Evolutionary conservation across 306 rosid genomes (phyloP), one percentile per base, ranked within the genome.

Genomic region (Lablab purpureus): DNA sequence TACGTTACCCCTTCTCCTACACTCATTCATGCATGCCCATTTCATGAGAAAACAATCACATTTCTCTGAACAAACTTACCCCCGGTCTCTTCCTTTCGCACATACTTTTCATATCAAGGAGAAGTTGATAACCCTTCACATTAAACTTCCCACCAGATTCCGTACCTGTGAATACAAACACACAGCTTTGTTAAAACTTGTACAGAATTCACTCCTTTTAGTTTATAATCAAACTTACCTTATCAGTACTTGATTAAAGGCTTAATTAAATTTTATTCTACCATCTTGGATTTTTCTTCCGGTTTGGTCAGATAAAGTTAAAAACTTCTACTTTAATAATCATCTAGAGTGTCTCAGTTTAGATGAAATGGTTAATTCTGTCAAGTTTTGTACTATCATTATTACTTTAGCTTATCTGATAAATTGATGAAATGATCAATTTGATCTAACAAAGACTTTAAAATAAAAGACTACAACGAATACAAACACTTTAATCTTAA

Each of bases 61-160:
- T 47, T 65, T 17, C 69, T 40, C 60, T 11, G 11, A 43, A 43
- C 30, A 21, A 30, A 81, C 85, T 84, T 78, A 93, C 98, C 93
- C 91, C 96, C 0, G 96, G 92, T 78, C 67, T 87, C 79, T 66
- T 88, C 64, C 2, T 73, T 50, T 86, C 87, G 36, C 98, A 95
- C 40, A 59, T 78, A 4, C 76, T 90, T 75, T 90, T 90, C 93
- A 90, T 79, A 14, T 90, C 85, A 36, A 80, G 79, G 8, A 95
- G 90, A 63, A 86, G 88, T 43, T 90, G 85, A 74, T 82, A 76
- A 22, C 77, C 89, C 86, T 82, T 91, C 13, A 73, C 52, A 75
- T 80, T 81, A 51, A 65, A 80, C 79, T 82, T 85, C 28, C 49
- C 89, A 34, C 50, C 64, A 23, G 76, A 60, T 73, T 88, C 90